Conservation (phyloP, 2,329 filamentous ascomycete species). For the Pleoardoris graminearum region DNA sequence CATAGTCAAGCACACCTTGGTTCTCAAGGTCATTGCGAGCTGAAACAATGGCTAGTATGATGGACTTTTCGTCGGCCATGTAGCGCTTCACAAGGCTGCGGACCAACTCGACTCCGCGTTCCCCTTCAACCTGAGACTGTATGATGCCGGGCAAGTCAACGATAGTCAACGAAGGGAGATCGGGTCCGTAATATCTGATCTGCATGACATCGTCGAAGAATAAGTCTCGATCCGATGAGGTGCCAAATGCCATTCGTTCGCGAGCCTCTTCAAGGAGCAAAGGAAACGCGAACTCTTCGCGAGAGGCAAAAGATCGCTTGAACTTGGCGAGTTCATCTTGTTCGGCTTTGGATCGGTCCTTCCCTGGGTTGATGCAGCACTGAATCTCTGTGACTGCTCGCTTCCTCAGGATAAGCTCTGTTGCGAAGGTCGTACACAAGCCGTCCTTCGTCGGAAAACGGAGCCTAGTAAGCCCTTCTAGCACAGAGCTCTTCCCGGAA, state of each 20-base stretch:
- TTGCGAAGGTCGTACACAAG: constrained; percentile 64
- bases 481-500: constrained; percentile 36
- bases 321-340: constrained; percentile 22
- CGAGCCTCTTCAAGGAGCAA: constrained; percentile 57
- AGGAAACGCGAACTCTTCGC: constrained; percentile 41
- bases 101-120: constrained; percentile 52
- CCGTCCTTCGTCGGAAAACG: constrained; percentile 60
- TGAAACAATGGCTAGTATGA: constrained; percentile 53
- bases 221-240: background rate
- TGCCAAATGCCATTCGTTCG: constrained; percentile 47
- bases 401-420: constrained; percentile 60
- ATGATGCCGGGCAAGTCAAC: constrained; percentile 63
- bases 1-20: constrained; percentile 42
- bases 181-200: constrained; percentile 36
- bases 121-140: constrained; percentile 51
- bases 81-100: constrained; percentile 50
- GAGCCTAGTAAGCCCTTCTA: constrained; percentile 54
- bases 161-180: constrained; percentile 53
- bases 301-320: constrained; percentile 18
- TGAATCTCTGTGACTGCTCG: constrained; percentile 41
- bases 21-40: constrained; percentile 48
- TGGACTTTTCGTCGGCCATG: constrained; percentile 48
- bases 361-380: constrained; percentile 48
- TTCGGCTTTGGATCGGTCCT: constrained; percentile 16
- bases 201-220: constrained; percentile 35